Base-by-base conservation (phyloP, 1,284 basidiomycete species). In the Agroathelia rolfsii region DNA sequence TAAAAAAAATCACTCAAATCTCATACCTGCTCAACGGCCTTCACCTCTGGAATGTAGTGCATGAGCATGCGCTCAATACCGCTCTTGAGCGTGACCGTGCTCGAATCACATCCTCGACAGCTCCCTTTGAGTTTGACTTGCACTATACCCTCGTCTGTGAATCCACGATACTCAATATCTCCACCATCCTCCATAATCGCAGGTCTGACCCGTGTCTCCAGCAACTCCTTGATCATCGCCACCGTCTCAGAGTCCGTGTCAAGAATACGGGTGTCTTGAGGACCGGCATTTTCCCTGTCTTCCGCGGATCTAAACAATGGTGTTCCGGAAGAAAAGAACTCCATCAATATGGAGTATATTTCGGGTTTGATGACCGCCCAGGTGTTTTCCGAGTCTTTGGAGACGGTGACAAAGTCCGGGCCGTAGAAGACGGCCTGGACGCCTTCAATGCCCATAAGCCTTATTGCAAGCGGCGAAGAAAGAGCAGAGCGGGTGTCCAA, bases 21-120 rank as follows among this genome's bases (percentile, higher is more conserved):
- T 53, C 41, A 83, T n/a, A n/a, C 88, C 76, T 97, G 92, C 50
- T 96, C 88, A 5, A 98, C 92, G n/a, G 77, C 80, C 56, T 94
- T 84, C 20, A 98, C 94, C 58, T 98, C 93, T 4, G 94, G 94
- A 35, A 98, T 88, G 51, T 97, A 98, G 59, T 98, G 94, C 87
- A 89, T 94, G 49, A 98, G 64, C 95, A 98, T 98, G 40, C 94
- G 70, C 64, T 98, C 95, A 35, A 96, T 94, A 3, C 93, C 92
- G 43, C 73, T 79, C 68, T 97, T 98, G 41, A 98, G 66, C 11
- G 94, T 98, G 17, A 98, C 93, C 8, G 88, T 81, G 49, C 84
- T 89, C 22, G 84, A 89, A 43, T 79, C 78, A 58, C 94, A 98
- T 5, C 95, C 94, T 49, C 94, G 66, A 61, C 94, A 98, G 51